Conservation (phyloP, 208 protist species). For the Trypanosoma cruzi region DNA sequence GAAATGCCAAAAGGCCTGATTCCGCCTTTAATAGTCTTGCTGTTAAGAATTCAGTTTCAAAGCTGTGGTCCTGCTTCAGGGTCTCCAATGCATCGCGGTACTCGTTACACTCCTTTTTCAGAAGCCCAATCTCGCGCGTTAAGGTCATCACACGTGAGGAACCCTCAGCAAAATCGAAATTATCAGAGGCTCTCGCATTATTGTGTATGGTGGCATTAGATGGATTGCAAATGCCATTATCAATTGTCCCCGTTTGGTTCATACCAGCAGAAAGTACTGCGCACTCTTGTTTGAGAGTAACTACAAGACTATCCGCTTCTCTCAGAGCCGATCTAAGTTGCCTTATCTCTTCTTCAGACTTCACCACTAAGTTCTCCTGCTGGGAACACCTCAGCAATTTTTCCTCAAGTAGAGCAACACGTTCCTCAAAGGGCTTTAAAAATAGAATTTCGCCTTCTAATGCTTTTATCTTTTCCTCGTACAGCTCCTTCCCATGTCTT, state of each 20-base stretch:
- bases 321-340: neutral
- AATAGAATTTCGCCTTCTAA: slow-evolving; percentile 13
- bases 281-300: slow-evolving; percentile 3
- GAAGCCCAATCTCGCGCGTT: neutral
- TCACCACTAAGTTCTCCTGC: neutral
- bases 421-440: slow-evolving; percentile 7
- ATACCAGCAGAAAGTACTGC: neutral
- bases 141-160: neutral
- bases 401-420: neutral
- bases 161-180: neutral
- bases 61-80: slow-evolving; percentile 8
- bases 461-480: slow-evolving; percentile 10
- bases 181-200: slow-evolving; percentile 1
- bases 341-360: slow-evolving; percentile 1
- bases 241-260: neutral
- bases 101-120: neutral
- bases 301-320: neutral
- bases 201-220: slow-evolving; percentile 1
- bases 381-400: slow-evolving; percentile 6
- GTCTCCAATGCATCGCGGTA: slow-evolving; percentile 2
- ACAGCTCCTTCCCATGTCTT: slow-evolving; percentile 1
- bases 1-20: neutral
- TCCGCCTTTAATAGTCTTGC: slow-evolving; percentile 15
- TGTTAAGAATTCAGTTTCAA: slow-evolving; percentile 22
- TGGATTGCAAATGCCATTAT: neutral